Percentiles rank a stretch among this genome's conserved stretches.
Evolutionary conservation across 306 rosid species (phyloP).

Genomic region (Acmispon strigosus): DNA sequence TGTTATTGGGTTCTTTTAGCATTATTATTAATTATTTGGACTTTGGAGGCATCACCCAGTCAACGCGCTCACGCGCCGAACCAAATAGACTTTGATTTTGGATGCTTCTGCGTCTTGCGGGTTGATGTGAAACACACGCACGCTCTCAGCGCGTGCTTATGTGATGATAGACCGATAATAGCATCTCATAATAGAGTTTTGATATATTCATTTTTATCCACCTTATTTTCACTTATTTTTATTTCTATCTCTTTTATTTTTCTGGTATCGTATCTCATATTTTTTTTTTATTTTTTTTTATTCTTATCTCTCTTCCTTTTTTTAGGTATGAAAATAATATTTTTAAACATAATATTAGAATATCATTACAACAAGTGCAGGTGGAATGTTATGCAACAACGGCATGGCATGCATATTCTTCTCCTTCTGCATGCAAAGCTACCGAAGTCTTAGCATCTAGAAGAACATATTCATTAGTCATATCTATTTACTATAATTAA

Average conservation of each 20-base stretch:
- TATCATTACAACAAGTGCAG: background rate
- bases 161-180: background rate
- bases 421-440: no score
- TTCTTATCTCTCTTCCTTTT: no score
- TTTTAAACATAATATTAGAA: no score
- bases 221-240: no score
- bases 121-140: background rate
- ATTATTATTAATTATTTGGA: no score
- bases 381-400: background rate
- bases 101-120: background rate
- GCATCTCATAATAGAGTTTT: no score
- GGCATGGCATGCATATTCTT: background rate
- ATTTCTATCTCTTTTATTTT: no score
- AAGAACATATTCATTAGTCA: background rate
- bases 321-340: no score
- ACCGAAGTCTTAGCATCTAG: background rate
- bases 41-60: background rate
- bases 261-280: no score
- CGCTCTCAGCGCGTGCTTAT: background rate
- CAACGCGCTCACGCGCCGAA: conserved; percentile 7
- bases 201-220: no score
- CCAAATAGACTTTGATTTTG: background rate
- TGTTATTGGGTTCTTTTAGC: no score
- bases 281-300: no score
- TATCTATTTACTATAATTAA: background rate